Conservation (phyloP, 2,329 filamentous ascomycete genomes). For the Tolypocladium tropicale region DNA sequence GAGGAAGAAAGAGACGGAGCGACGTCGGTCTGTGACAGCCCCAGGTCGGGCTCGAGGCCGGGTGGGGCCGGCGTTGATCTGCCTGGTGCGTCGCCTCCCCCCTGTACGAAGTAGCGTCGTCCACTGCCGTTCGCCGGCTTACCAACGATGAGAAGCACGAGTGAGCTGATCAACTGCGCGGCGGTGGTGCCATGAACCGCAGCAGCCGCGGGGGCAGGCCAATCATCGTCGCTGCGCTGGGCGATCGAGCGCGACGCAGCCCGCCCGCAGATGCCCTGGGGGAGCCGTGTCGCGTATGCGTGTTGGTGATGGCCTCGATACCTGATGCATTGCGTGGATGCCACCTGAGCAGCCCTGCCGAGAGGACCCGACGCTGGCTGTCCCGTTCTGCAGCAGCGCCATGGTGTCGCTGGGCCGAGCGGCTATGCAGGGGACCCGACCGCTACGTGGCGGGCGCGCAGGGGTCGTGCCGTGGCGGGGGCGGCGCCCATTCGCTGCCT, state of each 20-base stretch:
- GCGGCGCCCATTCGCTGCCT: not conserved
- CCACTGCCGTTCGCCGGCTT: not conserved
- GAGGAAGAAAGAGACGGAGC: not conserved
- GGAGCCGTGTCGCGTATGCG: not conserved
- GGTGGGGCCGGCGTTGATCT: not conserved
- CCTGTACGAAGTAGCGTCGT: not conserved
- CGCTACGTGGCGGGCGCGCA: not conserved
- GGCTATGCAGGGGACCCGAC: not conserved
- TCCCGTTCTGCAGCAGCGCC: not conserved
- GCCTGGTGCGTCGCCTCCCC: no score
- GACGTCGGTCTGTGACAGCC: not conserved
- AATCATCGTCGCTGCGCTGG: no score
- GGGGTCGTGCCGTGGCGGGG: not conserved
- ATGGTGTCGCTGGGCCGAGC: not conserved
- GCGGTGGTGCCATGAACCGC: not conserved
- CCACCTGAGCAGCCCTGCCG: no score
- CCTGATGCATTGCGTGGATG: no score
- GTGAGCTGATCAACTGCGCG: not conserved
- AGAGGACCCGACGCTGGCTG: no score
- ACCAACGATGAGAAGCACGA: not conserved
- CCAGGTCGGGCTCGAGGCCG: not conserved
- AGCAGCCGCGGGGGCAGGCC: not conserved
- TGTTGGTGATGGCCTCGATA: not conserved
- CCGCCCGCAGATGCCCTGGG: not conserved
- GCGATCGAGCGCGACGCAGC: no score